A percentile compares a stretch with the other conserved stretches of the same genome.
These are phyloP conservation scores for Aureobasidium subglaciale DNA, from an alignment of 2,329 filamentous ascomycete genomes.

Conservation along the genomic window DNA sequence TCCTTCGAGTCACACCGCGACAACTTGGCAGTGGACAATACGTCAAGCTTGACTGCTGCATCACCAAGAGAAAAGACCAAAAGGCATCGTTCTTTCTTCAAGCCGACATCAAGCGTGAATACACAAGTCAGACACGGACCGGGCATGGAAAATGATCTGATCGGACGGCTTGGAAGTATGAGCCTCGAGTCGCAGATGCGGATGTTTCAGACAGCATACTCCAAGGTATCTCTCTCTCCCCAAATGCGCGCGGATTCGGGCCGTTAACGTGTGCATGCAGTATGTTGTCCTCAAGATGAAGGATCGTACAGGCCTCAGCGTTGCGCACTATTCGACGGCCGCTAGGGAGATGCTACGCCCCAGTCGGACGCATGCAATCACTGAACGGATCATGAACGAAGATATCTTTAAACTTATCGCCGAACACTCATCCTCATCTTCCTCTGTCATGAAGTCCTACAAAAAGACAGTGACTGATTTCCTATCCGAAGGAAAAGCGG, in stretches of 20 bases:
- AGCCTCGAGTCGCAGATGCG: constrained; percentile 34
- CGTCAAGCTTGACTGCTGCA: neutral
- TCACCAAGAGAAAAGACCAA: neutral
- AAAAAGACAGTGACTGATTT: constrained; percentile 37
- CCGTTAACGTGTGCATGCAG: constrained; percentile 20
- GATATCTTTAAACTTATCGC: constrained; percentile 52
- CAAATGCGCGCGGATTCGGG: neutral
- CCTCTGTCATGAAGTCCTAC: constrained; percentile 40
- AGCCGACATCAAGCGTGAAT: neutral
- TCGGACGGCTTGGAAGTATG: constrained; percentile 31
- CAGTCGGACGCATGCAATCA: constrained; percentile 28
- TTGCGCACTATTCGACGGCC: constrained; percentile 43
- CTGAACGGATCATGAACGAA: constrained; percentile 30
- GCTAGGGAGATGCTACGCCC: constrained; percentile 44
- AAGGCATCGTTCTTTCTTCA: constrained; percentile 5
- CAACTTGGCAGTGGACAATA: neutral
- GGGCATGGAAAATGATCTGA: constrained; percentile 37
- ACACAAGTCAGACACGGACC: constrained; percentile 18
- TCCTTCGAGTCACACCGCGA: neutral
- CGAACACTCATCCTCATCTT: constrained; percentile 33
- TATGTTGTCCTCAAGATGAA: constrained; percentile 33
- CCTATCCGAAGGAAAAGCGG: constrained; percentile 25
- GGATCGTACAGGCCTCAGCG: constrained; percentile 23
- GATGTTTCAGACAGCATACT: constrained; percentile 39
- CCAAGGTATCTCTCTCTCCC: constrained; percentile 28